Evolutionary conservation across 768 basidiomycete species (phyloP), one percentile per base, ranked within the genome.

Genomic region (Sarcomyxa edulis): DNA sequence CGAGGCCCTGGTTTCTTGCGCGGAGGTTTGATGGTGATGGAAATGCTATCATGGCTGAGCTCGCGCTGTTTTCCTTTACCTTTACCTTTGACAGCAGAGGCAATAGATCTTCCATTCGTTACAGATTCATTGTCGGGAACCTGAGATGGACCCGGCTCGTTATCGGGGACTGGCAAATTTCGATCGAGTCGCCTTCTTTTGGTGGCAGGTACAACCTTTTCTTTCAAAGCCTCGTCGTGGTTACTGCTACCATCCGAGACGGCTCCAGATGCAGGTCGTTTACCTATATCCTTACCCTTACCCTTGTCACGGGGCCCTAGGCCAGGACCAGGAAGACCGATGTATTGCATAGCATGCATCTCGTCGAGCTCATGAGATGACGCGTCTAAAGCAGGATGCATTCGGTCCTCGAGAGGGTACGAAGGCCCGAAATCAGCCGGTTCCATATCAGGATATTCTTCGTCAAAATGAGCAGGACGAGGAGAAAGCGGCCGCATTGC

Each of bases 101-200:
- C 25, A 11, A 25, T 34, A n/a, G 58, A 50, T 46, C 62, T 63
- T 16, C 50, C 40, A 20, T 48, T 45, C 35, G 50, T 54, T 28
- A 63, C 59, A 20, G 71, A 63, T 9, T 62, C 36, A 6, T 64
- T 54, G 20, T 62, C 62, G 21, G 66, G 61, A 18, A 59, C 58
- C 11, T 68, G 46, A 11, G 67, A 57, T 19, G 62, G 59, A 44
- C 77, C 75, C 27, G 71, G 60, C 25, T 74, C 76, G 44, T 74
- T 78, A n/a, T 61, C 61, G 33, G 61, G 55, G 25, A 52, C 53
- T 2, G 55, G 56, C 14, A 51, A 41, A 10, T 51, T 58, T 21
- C 54, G 64, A 37, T 80, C 78, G 3, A 85, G 52, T 54, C 73
- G 84, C 39, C 84, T 68, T 58, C 68, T 80, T 63, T 89, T 88